Base-by-base conservation (phyloP, 164 flowering plant species). In the Macadamia tetraphylla region DNA sequence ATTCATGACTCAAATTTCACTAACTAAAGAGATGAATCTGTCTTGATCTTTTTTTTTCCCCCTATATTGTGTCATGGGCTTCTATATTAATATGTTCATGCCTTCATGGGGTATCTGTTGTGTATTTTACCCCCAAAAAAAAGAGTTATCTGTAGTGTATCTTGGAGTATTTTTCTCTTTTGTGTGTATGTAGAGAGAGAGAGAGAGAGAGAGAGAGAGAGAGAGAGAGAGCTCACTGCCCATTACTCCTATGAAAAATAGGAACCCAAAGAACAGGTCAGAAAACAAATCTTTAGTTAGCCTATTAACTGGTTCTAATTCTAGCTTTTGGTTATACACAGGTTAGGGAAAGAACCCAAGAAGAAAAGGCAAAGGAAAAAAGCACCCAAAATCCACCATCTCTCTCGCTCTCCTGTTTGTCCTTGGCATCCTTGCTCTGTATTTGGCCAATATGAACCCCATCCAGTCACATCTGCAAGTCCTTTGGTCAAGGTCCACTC, bases 281-380 rank as follows among this genome's bases (percentile, higher is more conserved):
- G 13, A 9, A 46, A 46, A 46, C 51, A 46, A 58, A 44, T 61
- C 49, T 6, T 13, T 15, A 29, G 64, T 60, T 31, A 68, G 65
- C 48, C 65, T 68, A 52, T 0, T 46, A 31, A 68, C 51, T 44
- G 51, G 31, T 23, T 32, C 15, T 60, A 60, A 30, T 12, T 59
- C 15, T 9, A 35, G 18, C 15, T 43, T 62, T 6, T 9, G 52
- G 57, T 6, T 51, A 69, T 69, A 62, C 62, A 69, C 60, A 52
- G 60, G 60, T 62, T 52, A 53, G 12, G 6, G 23, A 62, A 52
- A 14, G 15, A 13, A 53, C 44, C 30, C 31, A 68, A 35, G 5
- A 8, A 49, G 3, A 35, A 35, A 35, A 35, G 5, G 40, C 40
- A 35, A 35, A 35, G 40, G 40, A 35, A 35, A 35, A 35, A 35